Evolutionary conservation across 2,329 filamentous ascomycete species (phyloP).

Genomic region (Cladorrhinum sp.): DNA sequence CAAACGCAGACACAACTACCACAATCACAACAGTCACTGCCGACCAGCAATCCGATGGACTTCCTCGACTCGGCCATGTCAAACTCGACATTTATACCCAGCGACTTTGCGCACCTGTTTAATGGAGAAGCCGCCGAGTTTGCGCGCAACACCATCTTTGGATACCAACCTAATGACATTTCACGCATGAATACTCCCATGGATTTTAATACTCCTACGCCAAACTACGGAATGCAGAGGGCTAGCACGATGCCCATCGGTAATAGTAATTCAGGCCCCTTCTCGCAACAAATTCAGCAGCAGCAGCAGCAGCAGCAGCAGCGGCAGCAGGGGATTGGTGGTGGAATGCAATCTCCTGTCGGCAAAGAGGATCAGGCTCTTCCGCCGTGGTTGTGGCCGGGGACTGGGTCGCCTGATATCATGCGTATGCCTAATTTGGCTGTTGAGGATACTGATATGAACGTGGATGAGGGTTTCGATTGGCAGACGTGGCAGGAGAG

Average conservation of each 20-base stretch:
- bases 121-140: slow-evolving; percentile 3
- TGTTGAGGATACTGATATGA: slow-evolving; percentile 33
- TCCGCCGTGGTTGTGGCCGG: slow-evolving; percentile 54
- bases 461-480: slow-evolving; percentile 38
- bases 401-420: slow-evolving; percentile 28
- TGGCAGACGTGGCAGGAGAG: slow-evolving; percentile 39
- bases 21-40: neutral
- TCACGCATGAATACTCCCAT: slow-evolving; percentile 6
- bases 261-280: neutral
- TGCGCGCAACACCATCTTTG: slow-evolving; percentile 8
- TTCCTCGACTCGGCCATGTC: slow-evolving; percentile 23
- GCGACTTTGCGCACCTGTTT: slow-evolving; percentile 20
- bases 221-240: slow-evolving; percentile 7
- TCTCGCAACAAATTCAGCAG: slow-evolving; percentile 11
- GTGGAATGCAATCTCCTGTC: slow-evolving; percentile 20
- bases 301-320: slow-evolving; percentile 9
- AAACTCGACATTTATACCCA: slow-evolving; percentile 19
- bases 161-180: slow-evolving; percentile 12
- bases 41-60: slow-evolving; percentile 14
- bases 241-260: neutral
- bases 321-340: neutral
- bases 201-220: slow-evolving; percentile 10
- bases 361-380: slow-evolving; percentile 41
- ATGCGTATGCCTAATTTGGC: slow-evolving; percentile 20
- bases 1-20: neutral